These are phyloP conservation scores for Tetraselmis chui DNA, from an alignment of 139 green algal species.

Conservation along the genomic window DNA sequence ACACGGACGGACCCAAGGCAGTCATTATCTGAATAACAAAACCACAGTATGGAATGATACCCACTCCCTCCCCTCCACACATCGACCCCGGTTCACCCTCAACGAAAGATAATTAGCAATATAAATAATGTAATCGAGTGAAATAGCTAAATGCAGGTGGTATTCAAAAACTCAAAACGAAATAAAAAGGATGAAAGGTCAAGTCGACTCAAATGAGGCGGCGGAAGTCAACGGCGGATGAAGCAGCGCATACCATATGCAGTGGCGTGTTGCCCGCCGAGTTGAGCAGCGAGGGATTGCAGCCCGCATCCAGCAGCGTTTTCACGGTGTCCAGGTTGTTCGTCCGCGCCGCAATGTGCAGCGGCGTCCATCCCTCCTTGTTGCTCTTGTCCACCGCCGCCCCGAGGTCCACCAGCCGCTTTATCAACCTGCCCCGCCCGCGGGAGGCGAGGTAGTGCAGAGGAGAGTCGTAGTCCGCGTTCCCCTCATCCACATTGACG, in stretches of 20 bases:
- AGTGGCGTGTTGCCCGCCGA: conserved; percentile 26
- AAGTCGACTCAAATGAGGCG: background rate
- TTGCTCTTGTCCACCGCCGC: conserved; percentile 16
- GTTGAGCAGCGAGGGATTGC: conserved; percentile 24
- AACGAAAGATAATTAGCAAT: no score
- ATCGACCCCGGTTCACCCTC: no score
- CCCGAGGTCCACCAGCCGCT: conserved; percentile 29
- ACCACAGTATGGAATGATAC: no score
- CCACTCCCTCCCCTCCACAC: no score
- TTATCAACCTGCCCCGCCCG: conserved; percentile 4
- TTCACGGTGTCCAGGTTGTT: conserved; percentile 31
- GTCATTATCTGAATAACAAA: no score
- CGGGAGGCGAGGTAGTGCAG: conserved; percentile 34
- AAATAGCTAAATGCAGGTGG: no score
- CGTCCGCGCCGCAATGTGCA: conserved; percentile 45
- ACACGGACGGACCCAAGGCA: conserved; percentile 13
- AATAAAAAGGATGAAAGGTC: no score
- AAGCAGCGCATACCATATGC: conserved; percentile 28
- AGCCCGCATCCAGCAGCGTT: conserved; percentile 38
- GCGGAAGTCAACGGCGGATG: no score
- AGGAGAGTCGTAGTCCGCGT: conserved; percentile 44
- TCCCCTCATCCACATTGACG: conserved; percentile 36
- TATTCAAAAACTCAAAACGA: no score
- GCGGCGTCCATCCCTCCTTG: conserved; percentile 43
- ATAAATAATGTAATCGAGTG: no score